Conservation (phyloP, 2,329 filamentous ascomycete species). For the Fusarium nurragi region DNA sequence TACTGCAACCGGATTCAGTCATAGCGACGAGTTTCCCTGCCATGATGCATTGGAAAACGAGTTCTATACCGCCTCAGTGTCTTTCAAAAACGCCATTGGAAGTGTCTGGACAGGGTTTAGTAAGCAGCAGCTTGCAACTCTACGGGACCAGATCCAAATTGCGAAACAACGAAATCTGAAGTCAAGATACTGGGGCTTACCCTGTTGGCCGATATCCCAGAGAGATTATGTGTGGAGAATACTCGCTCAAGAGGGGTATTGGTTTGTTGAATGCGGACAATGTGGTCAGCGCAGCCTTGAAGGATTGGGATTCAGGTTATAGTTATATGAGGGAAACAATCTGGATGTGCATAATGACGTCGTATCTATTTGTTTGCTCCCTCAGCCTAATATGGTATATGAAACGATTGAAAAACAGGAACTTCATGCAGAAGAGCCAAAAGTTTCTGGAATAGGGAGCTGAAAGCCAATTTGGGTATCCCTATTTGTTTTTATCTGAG, state of each 20-base stretch:
- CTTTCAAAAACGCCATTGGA: not conserved
- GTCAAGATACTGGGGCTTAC: not conserved
- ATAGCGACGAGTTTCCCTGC: not conserved
- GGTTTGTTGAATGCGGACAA: not conserved
- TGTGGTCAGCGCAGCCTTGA: not conserved
- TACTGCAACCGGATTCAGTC: not conserved
- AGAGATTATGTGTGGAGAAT: not conserved
- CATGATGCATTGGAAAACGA: not conserved
- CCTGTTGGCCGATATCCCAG: not conserved
- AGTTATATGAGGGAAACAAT: not conserved
- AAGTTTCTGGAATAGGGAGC: too few relatives aligned
- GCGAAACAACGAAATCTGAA: not conserved
- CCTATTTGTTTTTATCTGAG: too few relatives aligned
- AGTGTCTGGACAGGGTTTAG: not conserved
- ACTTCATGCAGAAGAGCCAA: too few relatives aligned
- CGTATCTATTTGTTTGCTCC: fast-evolving
- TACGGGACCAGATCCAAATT: not conserved
- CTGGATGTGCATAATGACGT: not conserved
- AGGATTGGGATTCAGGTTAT: not conserved
- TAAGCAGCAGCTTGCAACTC: not conserved
- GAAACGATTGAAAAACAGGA: too few relatives aligned
- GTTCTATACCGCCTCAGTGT: not conserved
- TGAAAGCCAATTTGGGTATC: too few relatives aligned
- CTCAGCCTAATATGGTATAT: not conserved
- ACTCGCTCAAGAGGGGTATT: not conserved